Evolutionary conservation across 352 stramenopile species (phyloP), one percentile per base, ranked within the genome.

Genomic region (Pythium phragmiticola): DNA sequence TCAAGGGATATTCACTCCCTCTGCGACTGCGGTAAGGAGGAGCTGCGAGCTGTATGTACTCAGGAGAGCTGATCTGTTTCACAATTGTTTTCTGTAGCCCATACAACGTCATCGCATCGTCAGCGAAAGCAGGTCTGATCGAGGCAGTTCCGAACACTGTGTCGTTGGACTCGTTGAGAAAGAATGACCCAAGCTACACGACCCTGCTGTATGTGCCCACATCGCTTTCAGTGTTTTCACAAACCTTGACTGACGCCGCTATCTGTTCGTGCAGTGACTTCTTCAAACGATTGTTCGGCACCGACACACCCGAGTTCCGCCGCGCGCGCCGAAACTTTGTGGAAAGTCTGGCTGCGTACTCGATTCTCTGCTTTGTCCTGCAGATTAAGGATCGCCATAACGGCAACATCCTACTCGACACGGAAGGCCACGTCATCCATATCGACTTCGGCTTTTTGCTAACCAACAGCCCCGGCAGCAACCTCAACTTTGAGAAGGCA

Each of bases 371-470:
- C 63, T 99, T 99, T 73, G 82, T 99, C 14, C 88, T 99, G 58
- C 92, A 97, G 65, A 91, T 99, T 65, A 99, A 99, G 72, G 98
- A 99, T 73, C 87, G 97, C 2, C 97, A 99, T 82, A 99, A 99
- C 70, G 97, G 97, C 49, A 99, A 99, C 74, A 98, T 99, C 39
- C 90, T 99, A 65, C 84, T 99, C 42, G 96, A 99, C 76, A 97
- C 86, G 14, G 77, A 95, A 30, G 97, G 97, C 17, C 96, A 98
- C 72, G 75, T 99, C 14, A 94, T 99, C 55, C 96, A 99, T 82
- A 99, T 99, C 62, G 98, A 99, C 78, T 99, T 99, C 76, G 98
- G 97, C 16, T 99, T 99, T 73, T 52, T 98, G 64, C 93, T 99
- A 37, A 93, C 88, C 50, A 99, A 98, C 81, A 98, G 92, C 37